A percentile compares a stretch with the other conserved stretches of the same genome.
Evolutionary conservation across 768 basidiomycete genomes (phyloP).

Genomic region (Lactarius indigo): DNA sequence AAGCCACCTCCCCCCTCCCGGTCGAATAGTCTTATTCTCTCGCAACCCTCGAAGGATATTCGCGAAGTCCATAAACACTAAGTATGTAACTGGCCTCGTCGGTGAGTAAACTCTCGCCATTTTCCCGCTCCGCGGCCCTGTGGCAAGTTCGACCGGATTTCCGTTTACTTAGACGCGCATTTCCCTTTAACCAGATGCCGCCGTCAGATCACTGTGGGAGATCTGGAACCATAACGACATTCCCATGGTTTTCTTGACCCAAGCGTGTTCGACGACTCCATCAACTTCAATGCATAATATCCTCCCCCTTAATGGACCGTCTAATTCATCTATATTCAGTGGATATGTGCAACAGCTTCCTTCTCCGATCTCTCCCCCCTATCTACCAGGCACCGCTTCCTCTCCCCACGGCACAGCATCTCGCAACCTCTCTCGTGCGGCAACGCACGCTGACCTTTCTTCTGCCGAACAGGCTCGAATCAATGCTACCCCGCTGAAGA

Average conservation of each 20-base stretch:
- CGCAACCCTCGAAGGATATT: constrained; percentile 33
- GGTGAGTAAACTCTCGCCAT: constrained; percentile 44
- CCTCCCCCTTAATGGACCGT: constrained; percentile 30
- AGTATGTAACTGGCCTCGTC: constrained; percentile 64
- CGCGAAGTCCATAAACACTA: constrained; percentile 53
- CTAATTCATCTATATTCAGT: constrained; percentile 21
- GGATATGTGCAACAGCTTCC: constrained; percentile 44
- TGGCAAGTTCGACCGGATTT: constrained; percentile 5
- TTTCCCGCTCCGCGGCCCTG: constrained; percentile 11
- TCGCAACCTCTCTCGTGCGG: constrained; percentile 26
- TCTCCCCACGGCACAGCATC: constrained; percentile 30
- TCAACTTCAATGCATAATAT: constrained; percentile 19
- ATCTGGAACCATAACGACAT: constrained; percentile 81
- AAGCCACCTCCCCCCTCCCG: constrained; percentile 25
- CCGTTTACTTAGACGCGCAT: constrained; percentile 12
- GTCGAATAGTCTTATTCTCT: constrained; percentile 31
- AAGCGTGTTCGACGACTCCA: constrained; percentile 29
- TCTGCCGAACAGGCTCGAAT: constrained; percentile 26
- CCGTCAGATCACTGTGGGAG: constrained; percentile 70
- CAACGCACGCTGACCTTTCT: constrained; percentile 29
- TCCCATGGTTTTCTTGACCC: constrained; percentile 49
- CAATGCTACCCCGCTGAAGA: constrained; percentile 57
- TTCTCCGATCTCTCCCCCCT: constrained; percentile 49
- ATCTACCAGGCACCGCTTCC: constrained; percentile 34
- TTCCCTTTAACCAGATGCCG: constrained; percentile 54